Evolutionary conservation across 1,284 basidiomycete genomes (phyloP), one percentile per base, ranked within the genome.

Genomic region (Moesziomyces sp.): DNA sequence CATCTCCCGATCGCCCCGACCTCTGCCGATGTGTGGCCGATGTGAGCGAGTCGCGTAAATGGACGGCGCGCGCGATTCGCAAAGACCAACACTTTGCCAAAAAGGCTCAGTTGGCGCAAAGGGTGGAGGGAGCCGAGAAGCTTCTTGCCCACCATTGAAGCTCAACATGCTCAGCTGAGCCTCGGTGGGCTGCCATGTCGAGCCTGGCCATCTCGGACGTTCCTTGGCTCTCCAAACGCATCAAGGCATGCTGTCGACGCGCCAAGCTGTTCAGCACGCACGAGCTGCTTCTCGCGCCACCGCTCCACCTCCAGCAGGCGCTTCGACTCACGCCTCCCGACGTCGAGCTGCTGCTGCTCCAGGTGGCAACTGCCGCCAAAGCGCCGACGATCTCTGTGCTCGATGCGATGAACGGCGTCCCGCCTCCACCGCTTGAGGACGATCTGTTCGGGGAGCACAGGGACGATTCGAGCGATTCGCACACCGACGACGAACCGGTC

Each of bases 181-280:
- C 35, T 40, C n/a, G 44, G 14, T 14, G 13, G 14, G 11, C n/a
- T 13, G 60, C 26, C 34, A 69, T 72, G 62, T 40, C 55, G 16
- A 59, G 59, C 47, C 56, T 73, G 38, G 57, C 70, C 23, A 63
- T 73, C 16, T 46, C 55, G 23, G 65, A 74, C 28, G 46, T 74
- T 0, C 58, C 65, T n/a, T 55, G 54, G 45, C 58, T 74, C 42
- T 74, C 71, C 16, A 69, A 74, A 46, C 60, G 71, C 57, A 53
- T 65, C 65, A 68, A 74, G 50, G 71, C 71, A 3, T 69, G 71
- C 54, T 74, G 65, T 57, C 65, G 65, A 28, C 51, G 65, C 18
- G 71, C 71, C 13, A 61, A 65, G 46, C 61, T 72, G 26, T 69
- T 62, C 44, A 63, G 58, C 57, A 58, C 62, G 16, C 44, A 72